A percentile compares a stretch with the other conserved stretches of the same genome.
These are phyloP conservation scores for Cercospora zeina DNA, from an alignment of 2,329 filamentous ascomycete genomes.

Conservation along the genomic window DNA sequence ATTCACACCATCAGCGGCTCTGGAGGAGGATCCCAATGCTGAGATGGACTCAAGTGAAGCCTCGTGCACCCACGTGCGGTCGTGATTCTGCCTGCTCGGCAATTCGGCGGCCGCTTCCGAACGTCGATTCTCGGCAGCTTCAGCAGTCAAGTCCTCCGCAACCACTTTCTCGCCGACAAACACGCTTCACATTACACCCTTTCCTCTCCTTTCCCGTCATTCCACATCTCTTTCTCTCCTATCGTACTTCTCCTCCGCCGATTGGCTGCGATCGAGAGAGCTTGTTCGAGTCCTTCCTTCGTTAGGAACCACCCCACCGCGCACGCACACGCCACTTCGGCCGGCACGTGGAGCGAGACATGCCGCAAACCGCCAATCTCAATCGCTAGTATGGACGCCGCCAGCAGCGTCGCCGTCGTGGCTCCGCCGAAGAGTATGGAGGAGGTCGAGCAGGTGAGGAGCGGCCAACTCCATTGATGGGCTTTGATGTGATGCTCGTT, in stretches of 20 bases:
- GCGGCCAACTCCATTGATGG: background rate
- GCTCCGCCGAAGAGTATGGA: slow-evolving; percentile 27
- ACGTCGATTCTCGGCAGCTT: background rate
- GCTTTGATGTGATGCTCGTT: background rate
- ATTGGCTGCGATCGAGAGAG: background rate
- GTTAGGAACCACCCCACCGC: background rate
- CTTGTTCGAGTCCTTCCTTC: background rate
- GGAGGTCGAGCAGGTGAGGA: slow-evolving; percentile 28
- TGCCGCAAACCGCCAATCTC: slow-evolving; percentile 18
- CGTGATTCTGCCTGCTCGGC: background rate
- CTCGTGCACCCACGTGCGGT: slow-evolving; percentile 2
- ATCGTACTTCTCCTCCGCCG: background rate
- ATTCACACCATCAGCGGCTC: too few species aligned
- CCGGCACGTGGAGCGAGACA: slow-evolving; percentile 6
- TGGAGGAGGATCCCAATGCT: background rate
- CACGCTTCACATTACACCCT: background rate
- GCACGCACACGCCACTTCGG: background rate
- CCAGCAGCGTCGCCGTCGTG: slow-evolving; percentile 16
- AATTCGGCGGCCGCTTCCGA: background rate
- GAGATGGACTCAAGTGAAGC: background rate
- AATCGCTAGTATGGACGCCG: slow-evolving; percentile 22
- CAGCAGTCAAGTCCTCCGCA: background rate
- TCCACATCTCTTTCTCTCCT: background rate
- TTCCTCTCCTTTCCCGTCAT: background rate
- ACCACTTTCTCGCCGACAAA: background rate